These are phyloP conservation scores for Gossypium arboreum DNA, from an alignment of 345 rosid genomes.

Conservation along the genomic window DNA sequence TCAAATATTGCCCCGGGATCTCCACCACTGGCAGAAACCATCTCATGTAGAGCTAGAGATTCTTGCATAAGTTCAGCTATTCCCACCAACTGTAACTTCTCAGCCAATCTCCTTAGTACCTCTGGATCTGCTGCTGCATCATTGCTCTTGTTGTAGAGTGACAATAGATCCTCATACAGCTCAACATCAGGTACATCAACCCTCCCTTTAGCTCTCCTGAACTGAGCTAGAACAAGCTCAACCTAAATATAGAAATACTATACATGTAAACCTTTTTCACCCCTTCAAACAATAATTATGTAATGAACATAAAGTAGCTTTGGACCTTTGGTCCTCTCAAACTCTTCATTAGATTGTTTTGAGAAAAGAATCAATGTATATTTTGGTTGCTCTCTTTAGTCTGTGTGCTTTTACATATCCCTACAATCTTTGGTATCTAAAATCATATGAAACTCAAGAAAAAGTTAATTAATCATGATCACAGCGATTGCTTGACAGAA, in stretches of 20 bases:
- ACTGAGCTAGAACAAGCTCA: conserved; percentile 87
- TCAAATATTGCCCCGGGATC: conserved; percentile 80
- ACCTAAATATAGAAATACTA: conserved; percentile 39
- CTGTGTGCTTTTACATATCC: not conserved
- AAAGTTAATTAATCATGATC: not conserved
- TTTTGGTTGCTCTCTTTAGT: not conserved
- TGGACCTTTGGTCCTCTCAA: not conserved
- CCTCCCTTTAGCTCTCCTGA: conserved; percentile 85
- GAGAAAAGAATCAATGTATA: not conserved
- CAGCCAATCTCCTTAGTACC: conserved; percentile 52
- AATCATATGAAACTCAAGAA: not conserved
- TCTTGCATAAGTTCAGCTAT: conserved; percentile 76
- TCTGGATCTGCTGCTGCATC: conserved; percentile 47
- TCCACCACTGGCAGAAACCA: conserved; percentile 65
- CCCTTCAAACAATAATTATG: not conserved
- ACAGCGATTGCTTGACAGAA: not conserved
- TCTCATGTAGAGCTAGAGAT: conserved; percentile 83
- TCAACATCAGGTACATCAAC: conserved; percentile 56
- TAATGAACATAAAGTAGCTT: not conserved
- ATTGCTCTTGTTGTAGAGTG: conserved; percentile 48
- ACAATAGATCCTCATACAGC: conserved; percentile 58
- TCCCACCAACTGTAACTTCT: conserved; percentile 70
- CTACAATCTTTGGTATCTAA: not conserved
- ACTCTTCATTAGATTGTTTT: not conserved
- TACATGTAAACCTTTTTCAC: not conserved